Conservation (phyloP, 2,329 filamentous ascomycete genomes). For the Plectosphaerella cucumerina region DNA sequence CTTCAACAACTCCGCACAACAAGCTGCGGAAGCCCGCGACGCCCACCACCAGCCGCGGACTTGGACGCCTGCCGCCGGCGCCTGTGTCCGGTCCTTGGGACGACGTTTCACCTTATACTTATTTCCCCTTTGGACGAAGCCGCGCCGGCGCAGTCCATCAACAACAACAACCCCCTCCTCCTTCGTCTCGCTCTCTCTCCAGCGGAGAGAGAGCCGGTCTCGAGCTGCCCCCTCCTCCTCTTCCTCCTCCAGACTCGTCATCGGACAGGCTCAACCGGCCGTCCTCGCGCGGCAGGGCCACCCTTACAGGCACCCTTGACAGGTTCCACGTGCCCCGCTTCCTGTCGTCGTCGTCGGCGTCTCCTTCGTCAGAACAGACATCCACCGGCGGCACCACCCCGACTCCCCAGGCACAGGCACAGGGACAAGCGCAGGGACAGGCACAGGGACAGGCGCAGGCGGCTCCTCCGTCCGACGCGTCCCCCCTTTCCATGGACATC, state of each 20-base stretch:
- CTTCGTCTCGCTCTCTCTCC: too few species aligned
- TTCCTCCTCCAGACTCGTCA: not conserved
- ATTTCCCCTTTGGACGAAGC: not conserved
- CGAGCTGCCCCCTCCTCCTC: too few species aligned
- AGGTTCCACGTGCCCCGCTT: conserved; percentile 1
- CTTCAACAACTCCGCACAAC: too few species aligned
- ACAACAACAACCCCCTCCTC: too few species aligned
- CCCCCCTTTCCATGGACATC: not conserved
- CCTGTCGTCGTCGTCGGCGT: not conserved
- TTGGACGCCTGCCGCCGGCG: not conserved
- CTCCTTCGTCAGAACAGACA: not conserved
- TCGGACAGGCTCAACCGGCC: not conserved
- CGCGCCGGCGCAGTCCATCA: too few species aligned
- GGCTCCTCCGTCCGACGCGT: not conserved
- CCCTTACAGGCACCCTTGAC: not conserved
- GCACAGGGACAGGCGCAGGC: not conserved
- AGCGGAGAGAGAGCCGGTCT: too few species aligned
- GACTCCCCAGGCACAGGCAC: not conserved
- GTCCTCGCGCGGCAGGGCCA: not conserved
- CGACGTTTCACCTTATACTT: not conserved
- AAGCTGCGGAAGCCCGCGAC: not conserved
- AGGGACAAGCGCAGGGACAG: not conserved
- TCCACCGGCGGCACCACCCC: not conserved
- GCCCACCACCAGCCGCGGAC: not conserved
- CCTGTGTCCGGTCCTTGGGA: not conserved